Percentiles rank a stretch among this genome's conserved stretches.
Conservation (phyloP, 78 protist species). For the Chrysochromulina tobinii region DNA sequence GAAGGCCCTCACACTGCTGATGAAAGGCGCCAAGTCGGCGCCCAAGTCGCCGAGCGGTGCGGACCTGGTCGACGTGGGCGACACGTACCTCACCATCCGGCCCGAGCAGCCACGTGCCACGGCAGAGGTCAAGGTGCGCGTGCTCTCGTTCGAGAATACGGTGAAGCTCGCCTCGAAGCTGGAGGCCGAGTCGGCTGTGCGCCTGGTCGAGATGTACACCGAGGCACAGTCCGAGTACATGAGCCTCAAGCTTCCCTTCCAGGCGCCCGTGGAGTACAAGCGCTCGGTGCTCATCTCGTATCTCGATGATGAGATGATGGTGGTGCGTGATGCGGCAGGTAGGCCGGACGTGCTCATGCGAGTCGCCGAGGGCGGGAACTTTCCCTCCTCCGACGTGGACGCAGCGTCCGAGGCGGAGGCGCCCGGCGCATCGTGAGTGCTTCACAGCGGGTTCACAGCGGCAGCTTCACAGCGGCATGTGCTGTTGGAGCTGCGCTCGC, state of each 20-base stretch:
- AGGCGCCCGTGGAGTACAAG: not conserved
- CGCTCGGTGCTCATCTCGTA: slow-evolving; percentile 7
- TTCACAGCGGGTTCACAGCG: no score
- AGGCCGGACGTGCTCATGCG: slow-evolving; percentile 11
- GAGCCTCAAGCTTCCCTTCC: not conserved
- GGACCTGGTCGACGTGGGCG: not conserved
- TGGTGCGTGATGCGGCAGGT: not conserved
- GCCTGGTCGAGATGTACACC: not conserved
- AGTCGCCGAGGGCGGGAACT: not conserved
- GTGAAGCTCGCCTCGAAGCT: not conserved
- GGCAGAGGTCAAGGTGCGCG: not conserved
- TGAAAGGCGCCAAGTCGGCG: not conserved
- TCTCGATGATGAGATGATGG: not conserved
- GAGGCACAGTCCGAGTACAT: not conserved
- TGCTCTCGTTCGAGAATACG: slow-evolving; percentile 11
- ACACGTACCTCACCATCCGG: not conserved
- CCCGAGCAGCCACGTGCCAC: not conserved
- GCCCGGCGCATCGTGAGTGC: no score
- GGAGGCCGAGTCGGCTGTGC: not conserved
- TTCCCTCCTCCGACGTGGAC: no score
- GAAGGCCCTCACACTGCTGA: not conserved
- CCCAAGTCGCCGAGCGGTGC: slow-evolving; percentile 18
- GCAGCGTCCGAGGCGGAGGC: no score
- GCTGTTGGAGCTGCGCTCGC: no score
- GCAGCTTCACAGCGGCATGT: no score